These are phyloP conservation scores for Phytophthora sojae DNA, from an alignment of 352 stramenopile genomes.

Conservation along the genomic window DNA sequence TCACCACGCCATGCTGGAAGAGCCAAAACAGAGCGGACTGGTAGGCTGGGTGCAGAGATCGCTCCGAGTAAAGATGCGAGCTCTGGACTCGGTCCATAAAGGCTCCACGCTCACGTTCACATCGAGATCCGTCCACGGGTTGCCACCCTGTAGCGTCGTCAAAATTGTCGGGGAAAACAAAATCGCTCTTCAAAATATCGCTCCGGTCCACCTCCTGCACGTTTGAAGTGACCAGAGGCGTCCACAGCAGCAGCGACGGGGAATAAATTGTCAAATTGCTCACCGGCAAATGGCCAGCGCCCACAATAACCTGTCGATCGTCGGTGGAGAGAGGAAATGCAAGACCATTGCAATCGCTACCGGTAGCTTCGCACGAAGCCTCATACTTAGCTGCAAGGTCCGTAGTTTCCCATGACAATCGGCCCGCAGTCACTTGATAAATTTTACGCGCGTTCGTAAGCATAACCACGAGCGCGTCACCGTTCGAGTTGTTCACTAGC, in stretches of 20 bases:
- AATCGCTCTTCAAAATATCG: slow-evolving; percentile 60
- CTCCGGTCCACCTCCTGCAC: slow-evolving; percentile 61
- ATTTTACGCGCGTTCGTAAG: slow-evolving; percentile 54
- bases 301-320: slow-evolving; percentile 39
- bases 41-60: slow-evolving; percentile 55
- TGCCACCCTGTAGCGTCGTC: slow-evolving; percentile 38
- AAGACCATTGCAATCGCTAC: slow-evolving; percentile 37
- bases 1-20: slow-evolving; percentile 51
- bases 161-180: slow-evolving; percentile 65
- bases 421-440: slow-evolving; percentile 56
- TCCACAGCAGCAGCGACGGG: slow-evolving; percentile 37
- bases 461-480: slow-evolving; percentile 35
- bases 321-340: slow-evolving; percentile 29
- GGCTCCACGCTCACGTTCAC: slow-evolving; percentile 52
- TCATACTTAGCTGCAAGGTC: slow-evolving; percentile 44
- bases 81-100: slow-evolving; percentile 54
- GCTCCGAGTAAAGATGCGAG: slow-evolving; percentile 60
- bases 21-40: slow-evolving; percentile 62
- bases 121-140: slow-evolving; percentile 39
- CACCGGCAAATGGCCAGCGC: slow-evolving; percentile 39
- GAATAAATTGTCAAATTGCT: slow-evolving; percentile 41
- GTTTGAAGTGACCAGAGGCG: slow-evolving; percentile 50
- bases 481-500: slow-evolving; percentile 9
- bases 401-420: slow-evolving; percentile 45
- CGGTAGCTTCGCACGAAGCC: slow-evolving; percentile 34